Evolutionary conservation across 1,284 basidiomycete species (phyloP).

Genomic region (Fistulinella cinereoalba): DNA sequence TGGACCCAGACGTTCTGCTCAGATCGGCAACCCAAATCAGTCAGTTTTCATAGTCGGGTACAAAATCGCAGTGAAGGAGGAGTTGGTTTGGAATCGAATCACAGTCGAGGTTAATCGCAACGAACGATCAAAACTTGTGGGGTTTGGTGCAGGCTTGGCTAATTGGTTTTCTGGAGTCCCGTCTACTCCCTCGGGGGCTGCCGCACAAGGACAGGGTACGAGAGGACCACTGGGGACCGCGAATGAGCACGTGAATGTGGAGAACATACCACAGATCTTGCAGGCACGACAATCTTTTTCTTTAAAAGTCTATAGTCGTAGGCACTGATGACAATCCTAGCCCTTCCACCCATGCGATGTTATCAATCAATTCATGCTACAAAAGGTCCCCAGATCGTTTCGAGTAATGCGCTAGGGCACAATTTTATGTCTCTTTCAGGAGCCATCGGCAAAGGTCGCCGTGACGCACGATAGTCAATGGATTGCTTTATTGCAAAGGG

Average conservation of each 20-base stretch:
- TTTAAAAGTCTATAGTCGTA: neutral
- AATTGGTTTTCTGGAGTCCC: neutral
- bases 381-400: neutral
- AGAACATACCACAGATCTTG: neutral
- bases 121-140: no score
- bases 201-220: no score
- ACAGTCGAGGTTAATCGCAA: neutral
- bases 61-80: constrained; percentile 5
- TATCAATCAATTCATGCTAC: neutral
- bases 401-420: neutral
- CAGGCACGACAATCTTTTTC: neutral
- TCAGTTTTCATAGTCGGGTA: constrained; percentile 4
- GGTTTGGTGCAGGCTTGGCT: no score
- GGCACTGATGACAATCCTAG: neutral
- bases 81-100: neutral
- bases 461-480: neutral
- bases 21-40: neutral
- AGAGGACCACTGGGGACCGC: no score
- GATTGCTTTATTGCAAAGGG: neutral
- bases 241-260: no score
- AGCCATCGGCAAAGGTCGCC: neutral
- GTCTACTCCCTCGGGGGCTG: no score
- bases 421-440: neutral
- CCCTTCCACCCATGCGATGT: neutral
- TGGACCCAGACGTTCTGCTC: neutral